Percentiles rank a stretch among this genome's conserved stretches.
Conservation (phyloP, 2,329 filamentous ascomycete genomes). For the Penicillium sp. region DNA sequence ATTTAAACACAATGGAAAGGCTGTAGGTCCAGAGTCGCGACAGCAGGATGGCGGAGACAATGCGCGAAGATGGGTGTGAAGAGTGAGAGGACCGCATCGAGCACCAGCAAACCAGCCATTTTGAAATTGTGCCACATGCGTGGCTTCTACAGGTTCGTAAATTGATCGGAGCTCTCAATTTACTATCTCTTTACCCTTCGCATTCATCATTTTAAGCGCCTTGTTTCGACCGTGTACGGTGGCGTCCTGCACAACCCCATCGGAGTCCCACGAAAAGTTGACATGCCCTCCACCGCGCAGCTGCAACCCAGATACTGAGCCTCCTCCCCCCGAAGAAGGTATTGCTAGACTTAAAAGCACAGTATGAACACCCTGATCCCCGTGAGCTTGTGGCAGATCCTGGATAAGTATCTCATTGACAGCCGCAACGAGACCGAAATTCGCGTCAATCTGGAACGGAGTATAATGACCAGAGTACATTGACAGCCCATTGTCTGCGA, state of each 20-base stretch:
- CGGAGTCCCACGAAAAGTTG: constrained; percentile 12
- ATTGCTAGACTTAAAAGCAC: constrained; percentile 11
- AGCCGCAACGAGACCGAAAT: constrained; percentile 13
- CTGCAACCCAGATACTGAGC: constrained; percentile 5
- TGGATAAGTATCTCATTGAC: constrained; percentile 4
- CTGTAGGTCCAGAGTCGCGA: not conserved
- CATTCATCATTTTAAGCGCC: constrained; percentile 1
- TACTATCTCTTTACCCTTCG: not conserved
- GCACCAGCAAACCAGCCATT: no score
- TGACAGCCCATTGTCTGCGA: constrained; percentile 9
- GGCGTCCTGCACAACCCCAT: constrained; percentile 4
- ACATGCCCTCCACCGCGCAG: constrained; percentile 11
- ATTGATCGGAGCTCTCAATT: not conserved
- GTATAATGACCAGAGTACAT: constrained; percentile 8
- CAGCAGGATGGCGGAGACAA: no score
- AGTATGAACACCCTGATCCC: constrained; percentile 2
- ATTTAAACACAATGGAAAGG: not conserved
- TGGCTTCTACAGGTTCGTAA: no score
- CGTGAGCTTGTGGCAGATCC: constrained; percentile 5
- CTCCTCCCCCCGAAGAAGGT: constrained; percentile 7
- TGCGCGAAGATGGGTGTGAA: no score
- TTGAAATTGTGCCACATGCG: no score
- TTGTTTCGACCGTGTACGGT: not conserved
- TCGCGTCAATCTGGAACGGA: constrained; percentile 15
- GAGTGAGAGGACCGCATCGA: no score